Base-by-base conservation (phyloP, 164 flowering plant species). In the Magnolia sinica region DNA sequence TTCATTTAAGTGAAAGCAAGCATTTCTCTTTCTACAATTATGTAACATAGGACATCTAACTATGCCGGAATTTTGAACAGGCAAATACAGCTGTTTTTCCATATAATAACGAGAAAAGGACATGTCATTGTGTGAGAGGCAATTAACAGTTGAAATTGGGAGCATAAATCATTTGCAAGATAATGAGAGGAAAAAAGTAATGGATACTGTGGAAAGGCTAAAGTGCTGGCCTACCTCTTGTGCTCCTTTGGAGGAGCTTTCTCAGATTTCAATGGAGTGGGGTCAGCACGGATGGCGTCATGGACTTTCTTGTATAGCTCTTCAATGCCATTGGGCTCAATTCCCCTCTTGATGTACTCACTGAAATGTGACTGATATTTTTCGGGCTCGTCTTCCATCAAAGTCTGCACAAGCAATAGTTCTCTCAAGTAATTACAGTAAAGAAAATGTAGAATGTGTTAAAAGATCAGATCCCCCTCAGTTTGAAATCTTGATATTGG, bases 301-400 rank as follows among this genome's bases (percentile, higher is more conserved):
- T 89, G 89, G 2, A 84, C 89, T 82, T 87, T 87, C 79, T 87
- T 87, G 87, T 85, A 89, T 68, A 88, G 9, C 58, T 58, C 90
- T 81, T 95, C 97, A 13, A 93, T 31, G 64, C 64, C 78, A 79
- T 92, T 95, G 0, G 92, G 76, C 1, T 90, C 91, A 71, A 92
- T 75, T 27, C 88, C 94, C 66, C 52, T 85, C 86, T 92, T 91
- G 69, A 89, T 76, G 70, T 88, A 95, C 75, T 87, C 85, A 49
- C 88, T 85, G 67, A 95, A 95, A 76, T 91, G 96, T 61, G 93
- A 50, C 81, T 91, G 96, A 73, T 88, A 91, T 78, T 91, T 93
- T 83, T 95, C 98, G 0, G 97, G 95, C 59, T 93, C 98, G 78
- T 95, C 98, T 64, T 92, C 95, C 75, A 69, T 79, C 81, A 93